These are phyloP conservation scores for Acanthamoeba rhysodes DNA, from an alignment of 208 protist species.

Conservation along the genomic window DNA sequence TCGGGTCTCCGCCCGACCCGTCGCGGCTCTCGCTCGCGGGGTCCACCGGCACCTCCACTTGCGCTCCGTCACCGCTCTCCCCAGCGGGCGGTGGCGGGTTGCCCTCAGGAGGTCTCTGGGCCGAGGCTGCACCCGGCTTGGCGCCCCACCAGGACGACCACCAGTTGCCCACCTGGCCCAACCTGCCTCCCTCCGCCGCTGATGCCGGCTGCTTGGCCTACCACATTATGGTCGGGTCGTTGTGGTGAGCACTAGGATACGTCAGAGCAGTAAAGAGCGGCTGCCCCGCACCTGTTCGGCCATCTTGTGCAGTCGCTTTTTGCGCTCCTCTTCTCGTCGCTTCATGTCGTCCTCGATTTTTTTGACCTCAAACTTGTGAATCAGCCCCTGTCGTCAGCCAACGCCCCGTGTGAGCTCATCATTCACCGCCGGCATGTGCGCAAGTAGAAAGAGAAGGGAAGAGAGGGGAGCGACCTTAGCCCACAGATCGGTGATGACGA, in stretches of 20 bases:
- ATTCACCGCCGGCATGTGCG: neutral
- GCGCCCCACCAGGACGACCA: slow-evolving; percentile 22
- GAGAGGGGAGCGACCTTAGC: neutral
- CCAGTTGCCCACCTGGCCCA: slow-evolving; percentile 42
- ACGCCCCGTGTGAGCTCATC: neutral
- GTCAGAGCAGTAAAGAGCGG: neutral
- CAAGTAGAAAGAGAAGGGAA: neutral
- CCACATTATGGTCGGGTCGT: neutral
- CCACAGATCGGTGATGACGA: slow-evolving; percentile 59
- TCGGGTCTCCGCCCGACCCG: neutral
- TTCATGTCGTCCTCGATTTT: slow-evolving; percentile 47
- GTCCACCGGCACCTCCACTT: no score
- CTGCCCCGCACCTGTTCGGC: neutral
- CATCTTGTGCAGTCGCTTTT: slow-evolving; percentile 23
- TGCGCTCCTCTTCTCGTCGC: slow-evolving; percentile 22
- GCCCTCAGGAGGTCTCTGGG: neutral
- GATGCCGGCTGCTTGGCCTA: neutral
- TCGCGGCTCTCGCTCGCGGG: no score
- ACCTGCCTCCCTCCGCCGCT: neutral
- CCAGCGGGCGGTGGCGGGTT: neutral
- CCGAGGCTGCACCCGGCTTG: neutral
- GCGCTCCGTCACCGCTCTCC: neutral
- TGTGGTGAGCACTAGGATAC: no score
- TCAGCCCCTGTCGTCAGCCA: neutral
- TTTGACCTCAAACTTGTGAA: slow-evolving; percentile 63